Evolutionary conservation across 495 filamentous ascomycete genomes (phyloP), one percentile per base, ranked within the genome.

Genomic region (Peziza echinospora): DNA sequence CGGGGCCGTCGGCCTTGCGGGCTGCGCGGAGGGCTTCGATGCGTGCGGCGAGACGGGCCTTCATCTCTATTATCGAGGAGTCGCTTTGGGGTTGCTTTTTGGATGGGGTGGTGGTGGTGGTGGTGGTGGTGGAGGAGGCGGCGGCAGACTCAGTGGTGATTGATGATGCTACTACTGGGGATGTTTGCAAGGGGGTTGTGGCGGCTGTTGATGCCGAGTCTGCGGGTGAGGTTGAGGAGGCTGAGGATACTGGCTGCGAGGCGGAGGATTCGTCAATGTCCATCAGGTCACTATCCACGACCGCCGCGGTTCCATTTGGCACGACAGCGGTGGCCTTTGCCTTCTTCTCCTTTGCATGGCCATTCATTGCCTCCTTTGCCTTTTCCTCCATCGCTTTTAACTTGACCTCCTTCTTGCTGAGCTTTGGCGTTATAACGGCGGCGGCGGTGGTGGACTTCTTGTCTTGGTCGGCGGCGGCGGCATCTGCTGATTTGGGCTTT

Each of bases 11-110:
- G 21, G 85, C 84, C 56, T 89, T 87, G 43, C 84, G 77, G 21
- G 69, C 71, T 0, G 80, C 79, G 44, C 85, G 79, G 21, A 97
- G 72, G 22, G 73, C 77, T 51, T 85, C 77, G 44, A 97, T 82
- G 47, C 73, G 81, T 51, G 77, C 80, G 41, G 77, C 71, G 40
- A 97, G 68, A 21, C 84, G 80, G 24, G 76, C 71, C 58, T 76
- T 75, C 28, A 92, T 67, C 51, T 67, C 71, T 30, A 69, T 65
- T 47, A 70, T 68, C 25, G 73, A 72, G 11, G 78, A 70, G 6
- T 74, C 61, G 43, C 78, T 67, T 16, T 78, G 82, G 24, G 78
- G 83, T 52, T 78, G 72, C 16, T 71, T 77, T 50, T 70, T 70
- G 42, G 80, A 81, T 47, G 74, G 64, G 19, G 62, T 54, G 23